Percentiles rank a stretch among this genome's conserved stretches.
phyloP scores from a whole-genome alignment of 2,329 filamentous ascomycete genomes.

The Stromatinia cepivora region DNA sequence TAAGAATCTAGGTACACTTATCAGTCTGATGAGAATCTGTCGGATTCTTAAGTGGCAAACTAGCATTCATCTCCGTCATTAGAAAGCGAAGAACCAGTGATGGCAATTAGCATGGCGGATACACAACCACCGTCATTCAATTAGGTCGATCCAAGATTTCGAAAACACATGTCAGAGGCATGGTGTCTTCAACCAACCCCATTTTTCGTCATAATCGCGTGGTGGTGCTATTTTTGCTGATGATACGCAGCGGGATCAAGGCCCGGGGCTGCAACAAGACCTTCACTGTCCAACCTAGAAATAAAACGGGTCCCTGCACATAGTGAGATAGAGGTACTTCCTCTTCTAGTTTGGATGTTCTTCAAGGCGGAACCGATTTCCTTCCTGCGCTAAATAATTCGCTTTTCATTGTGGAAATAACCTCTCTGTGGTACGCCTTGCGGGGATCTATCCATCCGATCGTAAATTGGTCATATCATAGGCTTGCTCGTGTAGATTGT shows the following conservation, averaged over 20 bases:
- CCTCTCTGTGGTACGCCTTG: not conserved
- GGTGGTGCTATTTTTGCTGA: not conserved
- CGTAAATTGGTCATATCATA: not conserved
- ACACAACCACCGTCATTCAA: no score
- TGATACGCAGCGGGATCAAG: not conserved
- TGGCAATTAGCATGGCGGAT: not conserved
- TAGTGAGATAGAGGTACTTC: not conserved
- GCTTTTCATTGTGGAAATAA: not conserved
- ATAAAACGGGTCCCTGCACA: not conserved
- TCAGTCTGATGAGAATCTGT: no score
- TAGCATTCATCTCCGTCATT: not conserved
- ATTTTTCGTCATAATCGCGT: not conserved
- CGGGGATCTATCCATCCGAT: not conserved
- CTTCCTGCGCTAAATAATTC: not conserved
- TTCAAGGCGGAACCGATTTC: not conserved
- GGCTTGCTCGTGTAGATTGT: slow-evolving; percentile 2
- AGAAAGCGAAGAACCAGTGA: not conserved
- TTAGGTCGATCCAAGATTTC: not conserved
- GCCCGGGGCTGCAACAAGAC: not conserved
- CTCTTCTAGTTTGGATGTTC: not conserved
- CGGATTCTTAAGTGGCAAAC: not conserved
- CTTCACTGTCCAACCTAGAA: not conserved
- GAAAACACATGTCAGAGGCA: not conserved
- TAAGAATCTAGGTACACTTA: not conserved
- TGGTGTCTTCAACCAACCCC: not conserved